Conservation (phyloP, 345 rosid genomes). For the Citrus glauca region DNA sequence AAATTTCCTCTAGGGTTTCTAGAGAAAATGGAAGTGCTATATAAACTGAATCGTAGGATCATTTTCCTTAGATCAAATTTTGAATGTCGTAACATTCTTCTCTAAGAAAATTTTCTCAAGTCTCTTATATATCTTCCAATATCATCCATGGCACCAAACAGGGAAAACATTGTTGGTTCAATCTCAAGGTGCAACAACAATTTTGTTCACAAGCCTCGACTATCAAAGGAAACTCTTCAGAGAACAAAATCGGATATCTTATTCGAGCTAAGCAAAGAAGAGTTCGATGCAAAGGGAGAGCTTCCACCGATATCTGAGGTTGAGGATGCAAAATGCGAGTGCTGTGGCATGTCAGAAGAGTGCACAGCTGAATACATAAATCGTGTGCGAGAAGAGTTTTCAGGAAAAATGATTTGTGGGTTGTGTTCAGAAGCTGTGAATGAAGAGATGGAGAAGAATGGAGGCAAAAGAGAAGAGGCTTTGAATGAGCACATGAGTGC, state of each 20-base stretch:
- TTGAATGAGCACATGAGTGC: slow-evolving; percentile 59
- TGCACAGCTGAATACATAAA: slow-evolving; percentile 67
- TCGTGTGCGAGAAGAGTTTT: slow-evolving; percentile 46
- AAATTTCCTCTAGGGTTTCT: background rate
- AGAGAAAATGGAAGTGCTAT: slow-evolving; percentile 1
- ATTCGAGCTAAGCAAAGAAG: slow-evolving; percentile 47
- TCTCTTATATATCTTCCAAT: background rate
- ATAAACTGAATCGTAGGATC: background rate
- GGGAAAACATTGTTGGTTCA: slow-evolving; percentile 16
- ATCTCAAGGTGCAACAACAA: slow-evolving; percentile 1
- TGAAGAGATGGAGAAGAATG: slow-evolving; percentile 60
- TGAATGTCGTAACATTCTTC: background rate
- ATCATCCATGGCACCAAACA: slow-evolving; percentile 36
- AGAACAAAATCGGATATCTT: slow-evolving; percentile 70
- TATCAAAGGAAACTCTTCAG: slow-evolving; percentile 44
- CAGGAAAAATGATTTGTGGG: slow-evolving; percentile 75
- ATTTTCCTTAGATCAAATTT: background rate
- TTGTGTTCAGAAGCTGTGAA: slow-evolving; percentile 70
- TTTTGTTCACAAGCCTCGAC: slow-evolving; percentile 15
- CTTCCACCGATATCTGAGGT: slow-evolving; percentile 54
- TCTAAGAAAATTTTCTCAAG: too few relatives aligned
- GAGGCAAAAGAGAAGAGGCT: slow-evolving; percentile 62
- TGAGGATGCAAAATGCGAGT: slow-evolving; percentile 81
- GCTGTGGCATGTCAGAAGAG: slow-evolving; percentile 93
- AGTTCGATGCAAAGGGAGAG: slow-evolving; percentile 11